phyloP scores from a whole-genome alignment of 1,284 basidiomycete genomes.

The Ceraceosorus guamensis region DNA sequence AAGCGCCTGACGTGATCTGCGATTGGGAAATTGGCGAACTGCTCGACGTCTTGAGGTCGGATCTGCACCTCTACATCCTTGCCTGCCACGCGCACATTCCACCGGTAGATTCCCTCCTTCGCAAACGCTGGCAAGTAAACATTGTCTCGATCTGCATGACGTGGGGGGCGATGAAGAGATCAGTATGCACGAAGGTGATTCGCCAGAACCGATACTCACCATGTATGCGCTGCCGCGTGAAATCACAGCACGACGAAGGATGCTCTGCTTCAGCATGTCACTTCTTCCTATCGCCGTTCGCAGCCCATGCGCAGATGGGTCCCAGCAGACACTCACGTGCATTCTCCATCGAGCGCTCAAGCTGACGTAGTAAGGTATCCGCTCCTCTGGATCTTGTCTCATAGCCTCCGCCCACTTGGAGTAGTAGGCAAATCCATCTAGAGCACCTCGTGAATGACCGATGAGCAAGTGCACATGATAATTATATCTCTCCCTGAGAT shows the following conservation, averaged over 20 bases:
- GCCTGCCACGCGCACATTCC: conserved; percentile 31
- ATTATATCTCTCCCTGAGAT: conserved; percentile 15
- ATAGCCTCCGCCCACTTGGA: conserved; percentile 13
- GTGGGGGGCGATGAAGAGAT: conserved; percentile 1
- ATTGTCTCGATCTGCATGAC: conserved; percentile 14
- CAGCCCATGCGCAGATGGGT: conserved; percentile 1
- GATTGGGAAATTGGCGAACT: conserved; percentile 26
- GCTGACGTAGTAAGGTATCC: conserved; percentile 55
- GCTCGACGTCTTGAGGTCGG: conserved; percentile 24
- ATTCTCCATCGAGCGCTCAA: conserved; percentile 27
- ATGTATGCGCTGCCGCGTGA: no score
- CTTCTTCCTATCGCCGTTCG: not conserved
- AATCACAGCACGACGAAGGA: no score
- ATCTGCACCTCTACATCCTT: conserved; percentile 22
- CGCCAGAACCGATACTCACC: no score
- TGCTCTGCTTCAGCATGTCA: no score
- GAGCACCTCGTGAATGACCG: not conserved
- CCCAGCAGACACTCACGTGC: conserved; percentile 58
- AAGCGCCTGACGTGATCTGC: conserved; percentile 16
- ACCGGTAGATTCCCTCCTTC: conserved; percentile 24
- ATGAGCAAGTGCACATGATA: conserved; percentile 9
- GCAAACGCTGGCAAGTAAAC: conserved; percentile 21
- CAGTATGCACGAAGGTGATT: not conserved
- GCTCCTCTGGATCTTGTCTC: conserved; percentile 20
- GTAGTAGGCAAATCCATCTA: conserved; percentile 4